These are phyloP conservation scores for Candida boidinii DNA, from an alignment of 805 yeast genomes.

Conservation along the genomic window DNA sequence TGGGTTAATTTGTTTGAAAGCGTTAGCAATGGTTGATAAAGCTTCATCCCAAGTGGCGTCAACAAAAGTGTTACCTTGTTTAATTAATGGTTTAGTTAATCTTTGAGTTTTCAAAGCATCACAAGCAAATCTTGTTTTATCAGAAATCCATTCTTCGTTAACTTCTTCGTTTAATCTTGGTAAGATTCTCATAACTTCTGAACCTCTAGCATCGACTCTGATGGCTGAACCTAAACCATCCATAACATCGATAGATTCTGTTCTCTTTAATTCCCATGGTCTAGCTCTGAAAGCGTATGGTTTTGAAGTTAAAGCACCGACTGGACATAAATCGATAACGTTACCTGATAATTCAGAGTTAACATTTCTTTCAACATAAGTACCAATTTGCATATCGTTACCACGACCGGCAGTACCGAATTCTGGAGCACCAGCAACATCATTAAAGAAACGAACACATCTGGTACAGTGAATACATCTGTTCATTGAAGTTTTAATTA, in stretches of 20 bases:
- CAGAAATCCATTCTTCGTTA: conserved; percentile 89
- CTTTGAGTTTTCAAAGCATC: conserved; percentile 85
- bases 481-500: conserved; percentile 85
- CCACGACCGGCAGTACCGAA: conserved; percentile 87
- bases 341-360: conserved; percentile 83
- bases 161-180: conserved; percentile 82
- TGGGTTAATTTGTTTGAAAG: conserved; percentile 47
- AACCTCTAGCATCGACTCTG: conserved; percentile 80
- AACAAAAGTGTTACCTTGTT: conserved; percentile 59
- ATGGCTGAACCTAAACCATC: conserved; percentile 80
- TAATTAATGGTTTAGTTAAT: conserved; percentile 70
- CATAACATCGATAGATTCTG: conserved; percentile 77
- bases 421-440: conserved; percentile 89
- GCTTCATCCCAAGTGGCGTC: conserved; percentile 87
- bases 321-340: conserved; percentile 83
- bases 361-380: conserved; percentile 76
- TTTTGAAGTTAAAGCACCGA: conserved; percentile 83
- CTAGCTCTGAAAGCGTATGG: conserved; percentile 90
- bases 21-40: conserved; percentile 56
- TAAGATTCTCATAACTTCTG: conserved; percentile 78
- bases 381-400: conserved; percentile 86
- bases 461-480: conserved; percentile 90
- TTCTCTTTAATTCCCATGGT: conserved; percentile 89
- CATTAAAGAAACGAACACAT: conserved; percentile 84
- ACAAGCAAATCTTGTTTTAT: conserved; percentile 76